Percentiles rank a stretch among this genome's conserved stretches.
These are phyloP conservation scores for Pelargonium myrrhifolium DNA, from an alignment of 441 rosid species.

Conservation along the genomic window DNA sequence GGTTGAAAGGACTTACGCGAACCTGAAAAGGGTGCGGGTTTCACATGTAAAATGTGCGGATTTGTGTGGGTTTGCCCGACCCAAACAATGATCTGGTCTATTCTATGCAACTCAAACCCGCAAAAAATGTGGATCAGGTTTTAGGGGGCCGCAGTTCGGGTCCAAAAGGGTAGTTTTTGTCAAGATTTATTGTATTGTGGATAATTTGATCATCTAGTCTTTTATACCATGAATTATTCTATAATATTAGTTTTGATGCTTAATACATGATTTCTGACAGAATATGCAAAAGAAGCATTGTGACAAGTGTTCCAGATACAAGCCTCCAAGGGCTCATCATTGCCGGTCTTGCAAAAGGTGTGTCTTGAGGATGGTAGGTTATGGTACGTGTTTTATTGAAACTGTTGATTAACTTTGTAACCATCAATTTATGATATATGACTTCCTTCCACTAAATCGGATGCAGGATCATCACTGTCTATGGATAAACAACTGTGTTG, in stretches of 20 bases:
- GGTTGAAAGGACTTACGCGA: too few species aligned
- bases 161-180: not conserved
- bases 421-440: slow-evolving; percentile 5
- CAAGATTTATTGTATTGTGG: not conserved
- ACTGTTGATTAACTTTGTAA: not conserved
- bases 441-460: slow-evolving; percentile 11
- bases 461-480: slow-evolving; percentile 56
- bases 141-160: too few species aligned
- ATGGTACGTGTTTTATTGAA: slow-evolving; percentile 5
- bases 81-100: too few species aligned
- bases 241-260: not conserved
- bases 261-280: not conserved
- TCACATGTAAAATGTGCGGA: too few species aligned
- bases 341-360: slow-evolving; percentile 80
- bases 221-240: not conserved
- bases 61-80: too few species aligned
- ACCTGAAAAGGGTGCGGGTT: too few species aligned
- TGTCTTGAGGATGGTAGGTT: slow-evolving; percentile 74
- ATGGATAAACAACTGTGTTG: slow-evolving; percentile 41
- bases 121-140: too few species aligned
- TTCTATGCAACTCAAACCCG: too few species aligned
- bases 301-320: slow-evolving; percentile 53
- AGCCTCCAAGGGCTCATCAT: slow-evolving; percentile 83
- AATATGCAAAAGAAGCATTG: slow-evolving; percentile 38
- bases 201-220: not conserved